Percentiles rank a stretch among this genome's conserved stretches.
phyloP scores from a whole-genome alignment of 768 basidiomycete species.

The Suillus plorans region DNA sequence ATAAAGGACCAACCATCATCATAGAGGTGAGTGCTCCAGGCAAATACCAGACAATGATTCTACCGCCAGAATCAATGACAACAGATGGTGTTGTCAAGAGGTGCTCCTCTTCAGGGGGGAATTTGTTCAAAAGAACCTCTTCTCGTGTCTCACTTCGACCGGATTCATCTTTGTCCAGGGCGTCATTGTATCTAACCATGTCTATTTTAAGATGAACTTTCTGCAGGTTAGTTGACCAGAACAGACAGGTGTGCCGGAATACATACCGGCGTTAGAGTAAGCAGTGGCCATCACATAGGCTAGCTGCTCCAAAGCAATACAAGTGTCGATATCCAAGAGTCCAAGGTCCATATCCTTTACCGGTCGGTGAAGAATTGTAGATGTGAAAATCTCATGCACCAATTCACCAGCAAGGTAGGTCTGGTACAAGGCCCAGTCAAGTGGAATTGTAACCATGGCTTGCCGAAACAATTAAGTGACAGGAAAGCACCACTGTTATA shows the following conservation, averaged over 20 bases:
- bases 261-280: not conserved
- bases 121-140: not conserved
- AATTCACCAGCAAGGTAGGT: not conserved
- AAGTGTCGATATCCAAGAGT: not conserved
- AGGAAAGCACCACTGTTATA: no score
- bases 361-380: not conserved
- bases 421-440: not conserved
- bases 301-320: not conserved
- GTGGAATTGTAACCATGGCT: not conserved
- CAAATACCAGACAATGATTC: constrained; percentile 1
- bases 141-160: not conserved
- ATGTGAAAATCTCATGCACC: not conserved
- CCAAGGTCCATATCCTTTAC: not conserved
- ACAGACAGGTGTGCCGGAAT: not conserved
- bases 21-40: not conserved
- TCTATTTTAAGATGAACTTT: not conserved
- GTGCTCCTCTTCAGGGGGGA: not conserved
- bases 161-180: not conserved
- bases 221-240: not conserved
- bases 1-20: not conserved
- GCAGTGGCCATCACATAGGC: not conserved
- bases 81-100: not conserved
- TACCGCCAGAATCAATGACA: not conserved
- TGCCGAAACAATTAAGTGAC: not conserved
- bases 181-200: not conserved